Evolutionary conservation across 352 stramenopile genomes (phyloP), one percentile per base, ranked within the genome.

Genomic region (Phytophthora lateralis): DNA sequence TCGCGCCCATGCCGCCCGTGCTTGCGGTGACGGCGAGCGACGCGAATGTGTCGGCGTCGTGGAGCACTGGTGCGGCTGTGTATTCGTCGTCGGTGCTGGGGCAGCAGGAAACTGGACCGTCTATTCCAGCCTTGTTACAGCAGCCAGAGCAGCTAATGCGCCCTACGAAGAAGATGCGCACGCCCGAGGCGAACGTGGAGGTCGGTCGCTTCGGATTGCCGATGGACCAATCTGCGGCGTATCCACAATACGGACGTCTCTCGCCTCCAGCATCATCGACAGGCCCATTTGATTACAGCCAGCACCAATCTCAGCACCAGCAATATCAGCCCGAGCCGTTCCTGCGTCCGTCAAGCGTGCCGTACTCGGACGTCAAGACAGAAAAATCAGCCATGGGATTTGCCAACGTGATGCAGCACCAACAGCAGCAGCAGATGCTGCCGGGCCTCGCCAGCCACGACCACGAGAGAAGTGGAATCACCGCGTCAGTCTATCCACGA

Each of bases 91-190:
- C 66, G 1, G 18, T 55, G 26, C 24, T 69, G n/a, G 57, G 35
- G 6, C 64, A 56, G 48, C 66, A 68, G 6, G 67, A 72, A 27
- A 65, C 18, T 60, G 69, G 64, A 59, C 46, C 64, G 44, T 71
- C 55, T 60, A 76, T 76, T 61, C 59, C 64, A 35, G 59, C 50
- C 29, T 45, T 73, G 26, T 29, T 73, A n/a, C 68, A 76, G 27
- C 63, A 76, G n/a, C 27, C 46, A 17, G 58, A 83, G 24, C 63
- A 75, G 47, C 52, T 43, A 46, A 35, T 56, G 35, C 67, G 62
- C 6, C 66, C 66, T 18, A 38, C 48, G n/a, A 82, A 82, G 67
- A 86, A 86, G 63, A 80, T 82, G 72, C 74, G 74, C 14, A 83
- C 74, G 29, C 74, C 76, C 0, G 76, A 86, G 21, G 65, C 60